Evolutionary conservation across 345 rosid species (phyloP), one percentile per base, ranked within the genome.

Genomic region (Pistacia atlantica): DNA sequence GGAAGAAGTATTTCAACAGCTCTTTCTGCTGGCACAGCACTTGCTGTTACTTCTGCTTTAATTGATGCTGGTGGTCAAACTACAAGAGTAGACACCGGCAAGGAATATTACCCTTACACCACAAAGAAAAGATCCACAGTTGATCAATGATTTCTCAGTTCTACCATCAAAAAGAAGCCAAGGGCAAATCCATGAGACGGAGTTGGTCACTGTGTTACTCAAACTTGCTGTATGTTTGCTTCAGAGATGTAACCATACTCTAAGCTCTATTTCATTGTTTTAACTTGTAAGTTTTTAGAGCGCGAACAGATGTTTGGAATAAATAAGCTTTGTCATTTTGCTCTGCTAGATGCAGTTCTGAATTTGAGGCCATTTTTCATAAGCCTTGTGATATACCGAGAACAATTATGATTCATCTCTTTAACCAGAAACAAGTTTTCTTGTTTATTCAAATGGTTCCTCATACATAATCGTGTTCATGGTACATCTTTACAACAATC

Each of bases 31-130:
- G 99, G 99, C 71, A 64, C 99, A 46, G 91, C 97, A 35, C 80
- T 96, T 54, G 99, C 97, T 5, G 81, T 91, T 76, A 96, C 99
- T 51, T 92, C 98, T 72, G 86, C 94, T 14, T 8, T 86, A 65
- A 92, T 96, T 77, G 99, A 96, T 78, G 83, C 90, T 18, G 97
- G 98, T 42, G 97, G 97, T 56, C 99, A 92, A 81, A 96, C 98
- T 62, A 96, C 95, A 71, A 93, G 97, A 87, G 42, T 81, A 72
- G 99, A 96, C 85, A 87, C 13, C 4, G 97, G 97, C 75, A 96
- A 92, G 87, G 99, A 93, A 80, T 93, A 93, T 76, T 96, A 90
- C 77, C 93, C 99, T 12, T 92, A 93, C 87, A 87, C 98, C 63
- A 92, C 92, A 59, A 88, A 91, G 93, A 92, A 96, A 87, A 89